Evolutionary conservation across 371 early-diverging fungal species (phyloP).

Genomic region (Dinochytrium kinnereticum): DNA sequence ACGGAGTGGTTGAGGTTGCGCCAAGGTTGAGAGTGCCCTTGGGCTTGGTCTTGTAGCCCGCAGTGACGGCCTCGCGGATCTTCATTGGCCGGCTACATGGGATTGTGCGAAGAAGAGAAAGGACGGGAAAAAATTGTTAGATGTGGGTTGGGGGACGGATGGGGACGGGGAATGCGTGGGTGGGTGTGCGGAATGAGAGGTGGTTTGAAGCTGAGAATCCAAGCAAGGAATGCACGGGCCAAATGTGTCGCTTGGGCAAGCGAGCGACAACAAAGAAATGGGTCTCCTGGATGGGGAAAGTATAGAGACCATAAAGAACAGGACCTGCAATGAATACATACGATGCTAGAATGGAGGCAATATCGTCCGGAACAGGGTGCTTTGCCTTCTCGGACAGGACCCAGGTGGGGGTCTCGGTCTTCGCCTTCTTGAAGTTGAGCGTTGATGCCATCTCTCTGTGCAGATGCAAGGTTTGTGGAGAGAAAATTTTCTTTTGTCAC

Average conservation of each 20-base stretch:
- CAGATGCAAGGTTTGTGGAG: too few relatives aligned
- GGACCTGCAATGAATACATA: not conserved
- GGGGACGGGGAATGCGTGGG: not conserved
- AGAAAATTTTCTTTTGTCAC: too few relatives aligned
- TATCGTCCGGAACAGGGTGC: not conserved
- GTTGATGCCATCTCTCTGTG: not conserved
- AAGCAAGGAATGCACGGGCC: too few relatives aligned
- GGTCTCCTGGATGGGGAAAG: too few relatives aligned
- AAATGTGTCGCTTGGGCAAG: too few relatives aligned
- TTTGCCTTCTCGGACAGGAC: slow-evolving; percentile 9
- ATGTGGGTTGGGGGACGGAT: not conserved
- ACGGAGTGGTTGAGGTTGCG: not conserved
- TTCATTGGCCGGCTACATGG: slow-evolving; percentile 5
- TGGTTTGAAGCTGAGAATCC: too few relatives aligned
- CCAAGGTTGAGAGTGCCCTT: not conserved
- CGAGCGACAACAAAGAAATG: too few relatives aligned
- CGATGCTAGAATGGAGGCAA: not conserved
- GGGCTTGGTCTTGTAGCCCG: slow-evolving; percentile 9
- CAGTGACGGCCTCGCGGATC: slow-evolving; percentile 9
- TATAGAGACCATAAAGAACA: too few relatives aligned
- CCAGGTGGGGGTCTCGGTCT: slow-evolving; percentile 4
- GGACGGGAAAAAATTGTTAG: not conserved
- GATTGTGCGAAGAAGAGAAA: not conserved
- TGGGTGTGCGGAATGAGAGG: too few relatives aligned
- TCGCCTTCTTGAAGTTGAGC: slow-evolving; percentile 16